Base-by-base conservation (phyloP, 139 green algal species). In the Spirogloea muscicola region DNA sequence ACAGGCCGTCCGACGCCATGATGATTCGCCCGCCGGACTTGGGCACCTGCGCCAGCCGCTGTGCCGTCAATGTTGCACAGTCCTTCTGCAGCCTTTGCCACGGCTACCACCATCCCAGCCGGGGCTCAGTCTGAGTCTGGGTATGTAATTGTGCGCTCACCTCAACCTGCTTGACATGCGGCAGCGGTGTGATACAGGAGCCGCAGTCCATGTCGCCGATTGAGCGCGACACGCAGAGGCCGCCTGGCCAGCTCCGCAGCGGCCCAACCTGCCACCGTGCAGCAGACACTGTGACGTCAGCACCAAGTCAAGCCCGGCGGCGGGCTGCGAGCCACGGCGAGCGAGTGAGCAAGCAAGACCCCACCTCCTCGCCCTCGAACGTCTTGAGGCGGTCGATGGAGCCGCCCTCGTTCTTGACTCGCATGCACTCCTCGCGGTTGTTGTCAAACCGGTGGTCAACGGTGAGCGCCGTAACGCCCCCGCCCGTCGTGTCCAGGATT, bases 181-280 rank as follows among this genome's bases (percentile, higher is more conserved):
- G 91, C 43, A 92, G 58, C 0, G 90, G 84, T 31, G 95, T 73
- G 10, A 97, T 86, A 43, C 83, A 81, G 0, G 83, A 65, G 1
- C 92, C 92, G 1, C 91, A 90, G 62, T 96, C 92, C 71, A 91
- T 82, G 68, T 97, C 92, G 3, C 92, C 92, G 1, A 97, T 87
- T 2, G 87, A 87, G 0, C 91, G 77, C 3, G 86, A 91, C 16
- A 97, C 85, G 51, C 87, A 93, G 58, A 97, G 80, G 2, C 92
- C 92, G 3, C 92, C 93, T 1, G 92, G 92, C 92, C 92, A 97
- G 5, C 93, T 80, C 37, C 91, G 83, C 42, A 97, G 79, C 0
- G 92, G 92, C 3, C 92, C 92, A 31, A 96, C 87, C 72, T 80
- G 58, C 52, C 29, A 63, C n/a, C n/a, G n/a, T n/a, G 21, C 25